These are phyloP conservation scores for Aethionema arabicum DNA, from an alignment of 345 rosid species.

Conservation along the genomic window DNA sequence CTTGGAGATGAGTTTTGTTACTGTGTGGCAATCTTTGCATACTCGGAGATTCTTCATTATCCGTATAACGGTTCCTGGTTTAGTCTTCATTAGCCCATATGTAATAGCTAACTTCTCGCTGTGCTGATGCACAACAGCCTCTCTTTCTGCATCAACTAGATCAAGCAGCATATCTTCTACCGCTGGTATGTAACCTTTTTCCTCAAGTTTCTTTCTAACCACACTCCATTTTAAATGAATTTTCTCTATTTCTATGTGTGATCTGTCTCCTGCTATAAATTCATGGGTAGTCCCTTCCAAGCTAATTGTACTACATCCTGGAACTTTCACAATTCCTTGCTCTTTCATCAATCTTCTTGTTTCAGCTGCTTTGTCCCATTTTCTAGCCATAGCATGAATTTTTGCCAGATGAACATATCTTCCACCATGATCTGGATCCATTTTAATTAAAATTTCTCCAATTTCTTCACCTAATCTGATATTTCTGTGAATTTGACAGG, in stretches of 20 bases:
- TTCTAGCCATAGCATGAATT: constrained; percentile 48
- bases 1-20: constrained; percentile 56
- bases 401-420: constrained; percentile 59
- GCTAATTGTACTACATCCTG: constrained; percentile 62
- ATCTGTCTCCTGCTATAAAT: constrained; percentile 55
- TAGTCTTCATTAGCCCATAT: constrained; percentile 57
- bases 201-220: constrained; percentile 40
- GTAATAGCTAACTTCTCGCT: constrained; percentile 66
- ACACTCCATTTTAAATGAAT: constrained; percentile 47
- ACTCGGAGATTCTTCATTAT: constrained; percentile 65
- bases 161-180: constrained; percentile 39
- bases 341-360: constrained; percentile 55
- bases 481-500: constrained; percentile 54
- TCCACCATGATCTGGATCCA: constrained; percentile 58
- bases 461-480: constrained; percentile 53
- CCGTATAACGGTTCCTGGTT: constrained; percentile 44
- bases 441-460: constrained; percentile 48
- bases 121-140: constrained; percentile 54
- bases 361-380: constrained; percentile 62
- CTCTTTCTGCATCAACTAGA: constrained; percentile 53
- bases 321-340: constrained; percentile 50
- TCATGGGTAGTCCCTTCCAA: constrained; percentile 53
- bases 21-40: constrained; percentile 61
- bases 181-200: constrained; percentile 52
- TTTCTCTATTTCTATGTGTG: constrained; percentile 45